Conservation (phyloP, 1,284 basidiomycete genomes). For the Leccinum pachyderme region DNA sequence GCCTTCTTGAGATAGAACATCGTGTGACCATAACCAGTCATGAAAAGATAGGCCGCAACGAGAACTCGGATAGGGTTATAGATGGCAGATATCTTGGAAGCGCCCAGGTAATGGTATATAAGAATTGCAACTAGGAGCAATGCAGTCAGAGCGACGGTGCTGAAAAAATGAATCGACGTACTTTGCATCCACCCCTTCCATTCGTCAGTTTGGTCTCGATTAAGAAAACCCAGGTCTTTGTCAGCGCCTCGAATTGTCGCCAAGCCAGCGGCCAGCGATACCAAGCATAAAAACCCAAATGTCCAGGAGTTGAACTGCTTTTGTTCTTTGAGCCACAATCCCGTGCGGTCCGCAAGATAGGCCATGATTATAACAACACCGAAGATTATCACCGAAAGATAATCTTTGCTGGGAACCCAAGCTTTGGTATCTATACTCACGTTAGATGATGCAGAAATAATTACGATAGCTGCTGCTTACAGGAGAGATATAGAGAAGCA, state of each 20-base stretch:
- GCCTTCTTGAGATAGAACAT: constrained; percentile 83
- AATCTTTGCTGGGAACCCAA: constrained; percentile 25
- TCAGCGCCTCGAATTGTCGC: constrained; percentile 66
- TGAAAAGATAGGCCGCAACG: constrained; percentile 85
- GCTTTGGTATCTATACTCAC: constrained; percentile 27
- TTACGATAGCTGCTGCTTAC: constrained; percentile 16
- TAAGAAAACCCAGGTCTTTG: constrained; percentile 84
- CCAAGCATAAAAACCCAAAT: constrained; percentile 61
- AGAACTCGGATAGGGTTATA: constrained; percentile 87
- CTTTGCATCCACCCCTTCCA: constrained; percentile 98
- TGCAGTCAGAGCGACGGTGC: constrained; percentile 8
- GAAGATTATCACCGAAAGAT: constrained; percentile 55
- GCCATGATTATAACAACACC: constrained; percentile 65
- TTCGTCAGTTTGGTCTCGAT: constrained; percentile 89
- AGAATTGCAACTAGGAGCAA: constrained; percentile 68
- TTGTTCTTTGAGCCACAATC: constrained; percentile 84
- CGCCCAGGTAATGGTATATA: constrained; percentile 87
- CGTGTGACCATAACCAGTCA: constrained; percentile 75
- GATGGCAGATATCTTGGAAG: constrained; percentile 84
- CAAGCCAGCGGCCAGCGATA: constrained; percentile 58
- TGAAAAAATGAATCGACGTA: constrained; percentile 36
- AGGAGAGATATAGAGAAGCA: constrained; percentile 11
- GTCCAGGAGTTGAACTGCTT: constrained; percentile 75
- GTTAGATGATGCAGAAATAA: constrained; percentile 11
- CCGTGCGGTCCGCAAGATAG: constrained; percentile 78